phyloP scores from a whole-genome alignment of 306 rosid genomes.

The Lotus japonicus region DNA sequence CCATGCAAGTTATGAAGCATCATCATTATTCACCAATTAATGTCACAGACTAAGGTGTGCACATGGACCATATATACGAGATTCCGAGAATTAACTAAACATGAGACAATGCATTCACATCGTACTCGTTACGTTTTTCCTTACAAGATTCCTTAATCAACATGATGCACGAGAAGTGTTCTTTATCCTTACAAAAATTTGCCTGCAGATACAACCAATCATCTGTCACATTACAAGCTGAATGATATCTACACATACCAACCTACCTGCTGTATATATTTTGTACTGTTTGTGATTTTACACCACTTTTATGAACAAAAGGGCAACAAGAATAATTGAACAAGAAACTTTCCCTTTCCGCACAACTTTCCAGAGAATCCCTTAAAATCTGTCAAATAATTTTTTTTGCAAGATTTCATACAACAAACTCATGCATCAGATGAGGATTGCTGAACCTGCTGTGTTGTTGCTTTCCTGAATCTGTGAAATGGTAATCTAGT shows the following conservation, averaged over 20 bases:
- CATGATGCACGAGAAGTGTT: constrained; percentile 31
- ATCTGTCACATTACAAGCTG: constrained; percentile 40
- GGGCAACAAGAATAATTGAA: constrained; percentile 31
- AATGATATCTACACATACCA: constrained; percentile 30
- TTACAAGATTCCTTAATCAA: constrained; percentile 43
- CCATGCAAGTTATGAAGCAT: neutral
- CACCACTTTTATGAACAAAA: constrained; percentile 36
- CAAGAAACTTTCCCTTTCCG: constrained; percentile 18
- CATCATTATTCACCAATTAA: no score
- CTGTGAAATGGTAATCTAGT: constrained; percentile 62
- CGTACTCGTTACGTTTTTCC: constrained; percentile 20
- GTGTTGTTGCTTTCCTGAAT: constrained; percentile 62
- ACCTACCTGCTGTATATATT: constrained; percentile 30
- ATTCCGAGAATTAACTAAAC: constrained; percentile 17
- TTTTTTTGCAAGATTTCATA: constrained; percentile 9
- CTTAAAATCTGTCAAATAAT: no score
- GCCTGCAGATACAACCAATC: constrained; percentile 44
- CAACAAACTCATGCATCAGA: constrained; percentile 71
- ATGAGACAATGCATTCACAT: constrained; percentile 30
- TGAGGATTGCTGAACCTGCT: constrained; percentile 69
- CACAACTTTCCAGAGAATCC: no score
- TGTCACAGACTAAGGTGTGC: neutral
- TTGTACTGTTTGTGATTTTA: constrained; percentile 29
- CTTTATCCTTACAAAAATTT: constrained; percentile 35
- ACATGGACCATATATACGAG: constrained; percentile 16